phyloP scores from a whole-genome alignment of 805 yeast genomes.

The Vanderwaltozyma polyspora region DNA sequence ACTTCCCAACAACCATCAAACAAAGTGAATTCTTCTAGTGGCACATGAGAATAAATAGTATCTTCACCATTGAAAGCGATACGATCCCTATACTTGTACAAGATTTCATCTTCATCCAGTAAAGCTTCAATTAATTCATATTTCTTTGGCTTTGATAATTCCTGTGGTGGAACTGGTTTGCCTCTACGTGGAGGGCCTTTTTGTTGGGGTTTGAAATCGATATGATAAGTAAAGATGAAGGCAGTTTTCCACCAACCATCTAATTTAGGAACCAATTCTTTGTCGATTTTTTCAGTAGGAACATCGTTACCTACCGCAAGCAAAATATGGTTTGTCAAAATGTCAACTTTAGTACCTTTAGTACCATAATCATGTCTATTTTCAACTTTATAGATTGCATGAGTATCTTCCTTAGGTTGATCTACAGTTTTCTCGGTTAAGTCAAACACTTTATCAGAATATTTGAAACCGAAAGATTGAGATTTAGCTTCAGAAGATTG shows the following conservation, averaged over 20 bases:
- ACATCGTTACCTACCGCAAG: conserved; percentile 6
- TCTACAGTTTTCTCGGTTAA: conserved; percentile 2
- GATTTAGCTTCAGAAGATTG: not conserved
- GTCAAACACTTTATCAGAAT: too few relatives aligned
- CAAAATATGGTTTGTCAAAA: conserved; percentile 13
- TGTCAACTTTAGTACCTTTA: conserved; percentile 16
- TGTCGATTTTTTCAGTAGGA: not conserved
- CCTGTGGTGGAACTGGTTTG: conserved; percentile 5
- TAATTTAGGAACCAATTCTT: conserved; percentile 1
- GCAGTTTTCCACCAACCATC: conserved; percentile 16
- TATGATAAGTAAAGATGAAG: conserved; percentile 12
- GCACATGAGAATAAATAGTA: conserved; percentile 13
- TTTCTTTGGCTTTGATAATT: conserved; percentile 13
- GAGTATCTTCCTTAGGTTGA: conserved; percentile 1
- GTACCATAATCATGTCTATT: conserved; percentile 15
- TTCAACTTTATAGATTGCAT: conserved; percentile 5
- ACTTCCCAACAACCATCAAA: conserved; percentile 19
- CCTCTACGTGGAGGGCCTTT: conserved; percentile 1
- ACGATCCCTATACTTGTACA: conserved; percentile 11
- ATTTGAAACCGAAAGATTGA: too few relatives aligned
- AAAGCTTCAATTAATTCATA: conserved; percentile 13
- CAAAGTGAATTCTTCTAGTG: conserved; percentile 16
- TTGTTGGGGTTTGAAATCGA: conserved; percentile 7
- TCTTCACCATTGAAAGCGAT: conserved; percentile 19
- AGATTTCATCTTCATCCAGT: conserved; percentile 12